Base-by-base conservation (phyloP, 306 rosid genomes). In the Citrullus colocynthis region DNA sequence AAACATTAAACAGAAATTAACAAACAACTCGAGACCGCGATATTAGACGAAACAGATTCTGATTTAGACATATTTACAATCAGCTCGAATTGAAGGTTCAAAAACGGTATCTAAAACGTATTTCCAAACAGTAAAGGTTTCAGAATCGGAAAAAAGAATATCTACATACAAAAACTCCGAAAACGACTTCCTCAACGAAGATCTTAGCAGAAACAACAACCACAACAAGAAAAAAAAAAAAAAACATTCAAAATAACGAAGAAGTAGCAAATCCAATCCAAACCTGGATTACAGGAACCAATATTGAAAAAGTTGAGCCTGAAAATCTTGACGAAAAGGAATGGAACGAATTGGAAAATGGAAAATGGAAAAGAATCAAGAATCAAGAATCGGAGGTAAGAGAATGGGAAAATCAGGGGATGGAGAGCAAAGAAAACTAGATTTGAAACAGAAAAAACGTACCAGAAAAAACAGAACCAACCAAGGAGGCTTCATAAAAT, bases 401-500 rank as follows among this genome's bases (percentile, higher is more conserved):
- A 37, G 64, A 39, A 59, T 57, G 44, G 55, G 39, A 41, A 48
- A 56, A 76, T n/a, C 51, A 15, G 79, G 34, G 11, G 34, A 15
- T 6, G 39, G 37, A 63, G 4, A 8, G 52, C 0, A 21, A 51
- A 59, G 77, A 51, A 21, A 48, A 61, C 18, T 56, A 65, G 93
- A 90, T 85, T 88, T 70, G 66, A 77, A 72, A 80, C 56, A 45
- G 69, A 41, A 52, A 83, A 55, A 52, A 75, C 90, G 65, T 80
- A 85, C 91, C 94, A 14, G 83, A 45, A 77, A 62, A 83, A 84
- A 80, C 30, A 84, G 70, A 82, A 85, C 51, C 76, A 60, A 80
- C 86, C 66, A 83, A 73, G 78, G 91, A 74, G 84, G 93, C 3
- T 87, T 86, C 93, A 83, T 84, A 64, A 63, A 82, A 86, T 28